phyloP scores from a whole-genome alignment of 495 filamentous ascomycete genomes.

The Entonaema liquescens region DNA sequence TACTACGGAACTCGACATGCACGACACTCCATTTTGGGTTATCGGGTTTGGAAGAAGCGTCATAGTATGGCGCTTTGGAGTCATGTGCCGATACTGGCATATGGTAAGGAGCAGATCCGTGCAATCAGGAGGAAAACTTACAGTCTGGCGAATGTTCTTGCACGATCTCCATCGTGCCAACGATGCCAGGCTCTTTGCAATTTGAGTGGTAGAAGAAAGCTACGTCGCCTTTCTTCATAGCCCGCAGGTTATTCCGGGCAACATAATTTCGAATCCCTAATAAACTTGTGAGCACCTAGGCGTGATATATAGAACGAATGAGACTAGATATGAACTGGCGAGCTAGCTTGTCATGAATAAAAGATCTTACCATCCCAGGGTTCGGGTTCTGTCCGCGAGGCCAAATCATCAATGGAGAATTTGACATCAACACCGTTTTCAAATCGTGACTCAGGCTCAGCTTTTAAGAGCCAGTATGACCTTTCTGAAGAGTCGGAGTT shows the following conservation, averaged over 20 bases:
- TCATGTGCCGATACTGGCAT: slow-evolving; percentile 80
- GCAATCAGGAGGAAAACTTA: slow-evolving; percentile 50
- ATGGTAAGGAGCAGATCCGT: slow-evolving; percentile 31
- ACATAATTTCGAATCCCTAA: slow-evolving; percentile 58
- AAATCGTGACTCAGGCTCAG: slow-evolving; percentile 85
- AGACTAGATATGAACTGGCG: not conserved
- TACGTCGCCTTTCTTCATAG: slow-evolving; percentile 90
- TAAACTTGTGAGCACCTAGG: slow-evolving; percentile 27
- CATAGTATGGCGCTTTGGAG: slow-evolving; percentile 80
- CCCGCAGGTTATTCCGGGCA: slow-evolving; percentile 85
- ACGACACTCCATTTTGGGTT: slow-evolving; percentile 90
- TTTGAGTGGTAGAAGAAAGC: slow-evolving; percentile 99
- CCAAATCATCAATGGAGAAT: slow-evolving; percentile 94
- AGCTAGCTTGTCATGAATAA: slow-evolving; percentile 6
- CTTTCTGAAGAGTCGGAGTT: slow-evolving; percentile 35
- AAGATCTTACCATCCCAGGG: slow-evolving; percentile 80
- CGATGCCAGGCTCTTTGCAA: slow-evolving; percentile 88
- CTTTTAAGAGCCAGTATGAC: slow-evolving; percentile 93
- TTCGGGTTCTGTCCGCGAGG: slow-evolving; percentile 73
- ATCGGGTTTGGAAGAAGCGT: slow-evolving; percentile 74
- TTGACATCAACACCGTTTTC: slow-evolving; percentile 87
- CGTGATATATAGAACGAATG: slow-evolving; percentile 8
- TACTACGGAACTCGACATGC: slow-evolving; percentile 83
- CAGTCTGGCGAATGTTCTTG: slow-evolving; percentile 80
- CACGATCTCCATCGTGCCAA: slow-evolving; percentile 93